Base-by-base conservation (phyloP, 305 asterid genomes). In the Euphrasia arctica region DNA sequence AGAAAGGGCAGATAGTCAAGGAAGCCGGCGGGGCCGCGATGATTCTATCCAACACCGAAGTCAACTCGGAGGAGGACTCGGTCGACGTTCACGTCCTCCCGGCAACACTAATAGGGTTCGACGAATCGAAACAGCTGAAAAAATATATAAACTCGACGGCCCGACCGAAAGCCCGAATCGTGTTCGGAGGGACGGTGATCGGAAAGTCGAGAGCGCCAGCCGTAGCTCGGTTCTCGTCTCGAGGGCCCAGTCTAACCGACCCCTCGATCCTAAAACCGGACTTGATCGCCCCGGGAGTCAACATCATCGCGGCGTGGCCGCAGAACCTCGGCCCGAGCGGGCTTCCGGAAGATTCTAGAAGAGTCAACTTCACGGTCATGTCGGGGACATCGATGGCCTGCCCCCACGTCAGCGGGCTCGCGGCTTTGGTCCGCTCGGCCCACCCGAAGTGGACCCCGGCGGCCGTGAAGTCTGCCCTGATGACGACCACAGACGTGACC, bases 301-400 rank as follows among this genome's bases (percentile, higher is more conserved):
- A 91, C 77, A 85, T 91, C 36, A 89, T 91, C 0, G 98, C 98
- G n/a, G 98, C 96, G 0, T 91, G 96, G 96, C 98, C 95, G 0
- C 95, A 91, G 52, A 91, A 89, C 66, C 74, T 89, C 11, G 96
- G 95, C 65, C 96, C 95, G 0, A 89, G 85, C 13, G 89, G 81
- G 76, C 93, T 91, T 63, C 88, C 87, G 0, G 95, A 83, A 74
- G 98, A 91, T 79, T 70, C 84, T 64, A 89, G 98, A 81, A 77
- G 90, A 67, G 96, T 76, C 50, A 89, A 92, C 82, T 92, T 92
- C 90, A 82, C 86, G 0, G 91, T 89, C 66, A 78, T 92, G 95
- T 92, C 98, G 1, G 97, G 98, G 54, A 92, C 97, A 62, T 92
- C 98, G 75, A 92, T 92, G 98, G 86, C 97, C 10, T 87, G 97